Conservation (phyloP, 2,329 filamentous ascomycete species). For the Phoma sp. region DNA sequence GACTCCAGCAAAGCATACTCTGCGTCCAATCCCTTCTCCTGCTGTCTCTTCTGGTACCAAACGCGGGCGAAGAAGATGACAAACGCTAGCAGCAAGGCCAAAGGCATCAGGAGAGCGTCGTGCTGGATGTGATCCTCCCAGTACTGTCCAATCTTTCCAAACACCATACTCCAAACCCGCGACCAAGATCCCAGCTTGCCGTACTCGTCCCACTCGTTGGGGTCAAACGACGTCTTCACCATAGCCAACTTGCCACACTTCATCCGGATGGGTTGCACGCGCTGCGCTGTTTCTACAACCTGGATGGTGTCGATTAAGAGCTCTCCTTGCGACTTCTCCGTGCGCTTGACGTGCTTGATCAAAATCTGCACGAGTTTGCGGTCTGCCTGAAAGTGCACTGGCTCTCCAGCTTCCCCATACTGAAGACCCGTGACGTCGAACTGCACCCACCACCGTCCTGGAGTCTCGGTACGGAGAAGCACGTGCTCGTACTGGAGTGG, state of each 20-base stretch:
- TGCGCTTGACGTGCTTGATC: slow-evolving; percentile 18
- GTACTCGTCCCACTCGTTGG: slow-evolving; percentile 39
- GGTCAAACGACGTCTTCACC: slow-evolving; percentile 32
- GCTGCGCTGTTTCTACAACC: slow-evolving; percentile 27
- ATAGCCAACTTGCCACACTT: slow-evolving; percentile 37
- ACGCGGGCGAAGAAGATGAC: slow-evolving; percentile 22
- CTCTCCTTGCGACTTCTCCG: background rate
- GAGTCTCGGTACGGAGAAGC: slow-evolving; percentile 22
- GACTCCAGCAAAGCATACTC: slow-evolving; percentile 26
- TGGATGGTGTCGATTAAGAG: slow-evolving; percentile 34
- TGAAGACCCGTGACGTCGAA: slow-evolving; percentile 35
- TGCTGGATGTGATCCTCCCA: slow-evolving; percentile 18
- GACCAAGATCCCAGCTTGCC: slow-evolving; percentile 35
- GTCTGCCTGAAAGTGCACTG: slow-evolving; percentile 19
- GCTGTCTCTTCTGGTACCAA: slow-evolving; percentile 16
- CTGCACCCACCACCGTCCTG: slow-evolving; percentile 30
- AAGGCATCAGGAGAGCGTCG: slow-evolving; percentile 22
- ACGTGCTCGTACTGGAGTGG: slow-evolving; percentile 37
- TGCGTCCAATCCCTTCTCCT: slow-evolving; percentile 21
- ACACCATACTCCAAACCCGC: slow-evolving; percentile 22
- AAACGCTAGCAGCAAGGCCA: slow-evolving; percentile 21
- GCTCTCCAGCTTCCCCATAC: slow-evolving; percentile 2
- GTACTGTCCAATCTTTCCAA: slow-evolving; percentile 15
- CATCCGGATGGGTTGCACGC: slow-evolving; percentile 32
- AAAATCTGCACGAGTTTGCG: slow-evolving; percentile 38